Evolutionary conservation across 768 basidiomycete species (phyloP).

Genomic region (Leccinum olivaceopallidum): DNA sequence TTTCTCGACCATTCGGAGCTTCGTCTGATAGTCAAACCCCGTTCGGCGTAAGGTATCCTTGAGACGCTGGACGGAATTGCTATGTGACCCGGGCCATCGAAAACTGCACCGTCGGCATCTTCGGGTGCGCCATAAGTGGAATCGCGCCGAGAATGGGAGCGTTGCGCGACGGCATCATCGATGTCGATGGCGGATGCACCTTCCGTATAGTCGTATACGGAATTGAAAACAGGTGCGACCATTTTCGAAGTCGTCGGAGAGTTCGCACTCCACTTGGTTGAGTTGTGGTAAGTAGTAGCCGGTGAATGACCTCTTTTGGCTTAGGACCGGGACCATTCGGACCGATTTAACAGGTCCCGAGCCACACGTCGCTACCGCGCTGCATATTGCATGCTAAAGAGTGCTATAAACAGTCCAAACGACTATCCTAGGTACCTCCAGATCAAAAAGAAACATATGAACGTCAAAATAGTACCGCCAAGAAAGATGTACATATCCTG

Average conservation of each 20-base stretch:
- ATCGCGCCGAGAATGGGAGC: conserved; percentile 56
- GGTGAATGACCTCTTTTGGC: conserved; percentile 12
- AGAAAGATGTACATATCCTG: conserved; percentile 96
- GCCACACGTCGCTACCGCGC: conserved; percentile 6
- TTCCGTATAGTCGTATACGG: conserved; percentile 74
- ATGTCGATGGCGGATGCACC: conserved; percentile 82
- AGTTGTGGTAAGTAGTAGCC: not conserved
- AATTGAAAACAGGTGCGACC: conserved; percentile 15
- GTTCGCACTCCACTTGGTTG: not conserved
- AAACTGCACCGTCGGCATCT: conserved; percentile 66
- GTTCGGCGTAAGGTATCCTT: conserved; percentile 68
- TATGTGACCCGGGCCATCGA: conserved; percentile 66
- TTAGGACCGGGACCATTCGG: not conserved
- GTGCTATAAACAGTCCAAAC: conserved; percentile 10
- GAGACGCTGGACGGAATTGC: conserved; percentile 80
- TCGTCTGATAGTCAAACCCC: conserved; percentile 41
- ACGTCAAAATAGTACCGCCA: conserved; percentile 81
- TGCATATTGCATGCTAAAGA: not conserved
- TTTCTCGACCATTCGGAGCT: conserved; percentile 53
- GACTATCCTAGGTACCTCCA: conserved; percentile 80
- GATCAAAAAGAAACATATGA: conserved; percentile 92
- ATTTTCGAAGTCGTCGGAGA: conserved; percentile 12
- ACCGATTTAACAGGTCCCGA: not conserved
- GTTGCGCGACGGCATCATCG: conserved; percentile 53
- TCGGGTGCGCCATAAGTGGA: conserved; percentile 57